These are phyloP conservation scores for Lumnitzera littorea DNA, from an alignment of 345 rosid genomes.

Conservation along the genomic window DNA sequence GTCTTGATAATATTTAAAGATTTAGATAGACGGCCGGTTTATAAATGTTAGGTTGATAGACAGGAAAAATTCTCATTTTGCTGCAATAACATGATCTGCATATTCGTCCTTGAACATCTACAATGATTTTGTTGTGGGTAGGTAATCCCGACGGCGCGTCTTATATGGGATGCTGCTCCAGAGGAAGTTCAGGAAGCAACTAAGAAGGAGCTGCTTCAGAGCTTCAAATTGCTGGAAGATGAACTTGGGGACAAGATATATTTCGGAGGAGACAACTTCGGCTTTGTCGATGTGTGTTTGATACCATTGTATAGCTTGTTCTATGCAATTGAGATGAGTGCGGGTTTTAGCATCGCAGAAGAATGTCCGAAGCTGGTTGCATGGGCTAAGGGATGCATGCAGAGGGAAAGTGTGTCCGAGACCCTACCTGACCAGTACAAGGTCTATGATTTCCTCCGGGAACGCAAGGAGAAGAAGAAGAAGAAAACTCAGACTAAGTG, in stretches of 20 bases:
- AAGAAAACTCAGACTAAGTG: neutral
- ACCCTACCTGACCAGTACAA: slow-evolving; percentile 9
- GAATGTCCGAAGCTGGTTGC: slow-evolving; percentile 16
- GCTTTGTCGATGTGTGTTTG: slow-evolving; percentile 13
- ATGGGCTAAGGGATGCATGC: slow-evolving; percentile 21
- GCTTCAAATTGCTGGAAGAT: slow-evolving; percentile 7
- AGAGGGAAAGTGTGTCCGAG: slow-evolving; percentile 14
- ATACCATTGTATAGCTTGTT: slow-evolving; percentile 15
- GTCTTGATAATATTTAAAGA: too few species aligned
- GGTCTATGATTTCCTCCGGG: slow-evolving; percentile 2
- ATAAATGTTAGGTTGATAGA: too few species aligned
- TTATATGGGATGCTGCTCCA: neutral
- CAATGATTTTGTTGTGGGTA: neutral
- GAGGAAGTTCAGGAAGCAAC: slow-evolving; percentile 8
- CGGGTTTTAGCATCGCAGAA: slow-evolving; percentile 8
- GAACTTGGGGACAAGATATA: slow-evolving; percentile 21
- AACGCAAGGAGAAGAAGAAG: neutral
- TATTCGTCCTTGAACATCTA: too few species aligned
- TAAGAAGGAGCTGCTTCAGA: slow-evolving; percentile 11
- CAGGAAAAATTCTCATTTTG: too few species aligned
- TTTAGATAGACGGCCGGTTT: too few species aligned
- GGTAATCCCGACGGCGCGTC: slow-evolving; percentile 2
- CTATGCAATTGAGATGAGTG: slow-evolving; percentile 6
- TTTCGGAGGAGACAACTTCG: slow-evolving; percentile 14
- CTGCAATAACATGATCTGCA: too few species aligned